Conservation (phyloP, 2,329 filamentous ascomycete genomes). For the Emydomyces testavorans region DNA sequence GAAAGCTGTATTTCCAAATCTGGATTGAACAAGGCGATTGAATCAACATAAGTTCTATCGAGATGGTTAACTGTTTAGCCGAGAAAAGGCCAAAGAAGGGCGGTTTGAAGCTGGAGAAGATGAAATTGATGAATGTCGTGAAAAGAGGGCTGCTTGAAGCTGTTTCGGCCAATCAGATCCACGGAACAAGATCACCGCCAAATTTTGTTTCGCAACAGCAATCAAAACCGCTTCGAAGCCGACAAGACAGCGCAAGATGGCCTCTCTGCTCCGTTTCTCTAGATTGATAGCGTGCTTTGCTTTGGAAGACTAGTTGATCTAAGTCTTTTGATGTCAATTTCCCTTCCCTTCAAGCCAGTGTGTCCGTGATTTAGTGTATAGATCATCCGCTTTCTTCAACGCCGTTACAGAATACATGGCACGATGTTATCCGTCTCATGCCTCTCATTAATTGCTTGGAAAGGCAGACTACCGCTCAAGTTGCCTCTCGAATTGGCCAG, state of each 20-base stretch:
- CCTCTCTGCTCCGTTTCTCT: too few relatives aligned
- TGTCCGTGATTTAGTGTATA: too few relatives aligned
- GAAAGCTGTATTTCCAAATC: neutral
- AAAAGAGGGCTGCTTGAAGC: too few relatives aligned
- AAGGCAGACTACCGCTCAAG: conserved; percentile 40
- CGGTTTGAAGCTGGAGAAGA: neutral
- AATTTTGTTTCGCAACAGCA: conserved; percentile 10
- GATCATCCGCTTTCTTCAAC: neutral
- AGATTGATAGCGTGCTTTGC: too few relatives aligned
- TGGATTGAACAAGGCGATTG: too few relatives aligned
- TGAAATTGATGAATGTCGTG: too few relatives aligned
- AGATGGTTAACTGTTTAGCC: too few relatives aligned
- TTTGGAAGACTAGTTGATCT: too few relatives aligned
- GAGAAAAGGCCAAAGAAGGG: neutral
- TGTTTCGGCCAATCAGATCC: conserved; percentile 6
- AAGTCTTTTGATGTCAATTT: too few relatives aligned
- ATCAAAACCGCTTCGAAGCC: neutral
- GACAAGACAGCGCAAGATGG: conserved; percentile 18
- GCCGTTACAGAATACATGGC: conserved; percentile 28
- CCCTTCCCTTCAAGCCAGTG: too few relatives aligned
- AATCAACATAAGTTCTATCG: too few relatives aligned
- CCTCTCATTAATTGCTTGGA: conserved; percentile 47
- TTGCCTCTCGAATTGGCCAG: conserved; percentile 35
- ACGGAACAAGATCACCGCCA: conserved; percentile 3
- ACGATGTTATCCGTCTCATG: conserved; percentile 55